phyloP scores from a whole-genome alignment of 2,329 filamentous ascomycete genomes.

The Fusarium zealandicum region DNA sequence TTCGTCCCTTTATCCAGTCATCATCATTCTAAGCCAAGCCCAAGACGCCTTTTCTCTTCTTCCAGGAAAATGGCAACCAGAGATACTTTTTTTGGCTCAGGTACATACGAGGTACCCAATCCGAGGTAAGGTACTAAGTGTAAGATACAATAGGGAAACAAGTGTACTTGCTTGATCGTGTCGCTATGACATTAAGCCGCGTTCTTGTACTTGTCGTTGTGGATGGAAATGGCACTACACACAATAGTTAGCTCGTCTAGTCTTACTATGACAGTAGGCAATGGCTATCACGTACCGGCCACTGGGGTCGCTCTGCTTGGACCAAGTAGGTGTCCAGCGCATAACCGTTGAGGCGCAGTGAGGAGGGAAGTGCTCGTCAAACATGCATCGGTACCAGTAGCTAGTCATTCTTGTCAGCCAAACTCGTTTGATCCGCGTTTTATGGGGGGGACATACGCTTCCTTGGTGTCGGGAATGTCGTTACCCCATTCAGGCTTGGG shows the following conservation, averaged over 20 bases:
- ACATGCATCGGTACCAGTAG: conserved; percentile 99
- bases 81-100: conserved; percentile 35
- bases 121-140: conserved; percentile 14
- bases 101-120: conserved; percentile 19
- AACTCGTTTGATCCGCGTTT: not conserved
- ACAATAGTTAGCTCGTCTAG: conserved; percentile 24
- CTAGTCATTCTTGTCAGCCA: conserved; percentile 50
- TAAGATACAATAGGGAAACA: conserved; percentile 37
- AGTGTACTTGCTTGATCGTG: conserved; percentile 23
- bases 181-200: conserved; percentile 47
- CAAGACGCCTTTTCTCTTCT: conserved; percentile 38
- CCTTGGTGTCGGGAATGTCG: conserved; percentile 95
- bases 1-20: conserved; percentile 31
- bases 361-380: conserved; percentile 96
- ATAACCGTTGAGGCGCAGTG: conserved; percentile 91
- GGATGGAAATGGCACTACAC: conserved; percentile 75
- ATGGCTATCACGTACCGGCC: conserved; percentile 68
- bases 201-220: conserved; percentile 75
- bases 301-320: conserved; percentile 92
- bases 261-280: not conserved
- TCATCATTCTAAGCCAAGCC: conserved; percentile 35
- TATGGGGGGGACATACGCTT: conserved; percentile 68
- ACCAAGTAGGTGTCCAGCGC: conserved; percentile 98
- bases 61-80: conserved; percentile 62
- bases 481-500: conserved; percentile 94